Base-by-base conservation (phyloP, 2,329 filamentous ascomycete genomes). In the Botryotinia calthae region DNA sequence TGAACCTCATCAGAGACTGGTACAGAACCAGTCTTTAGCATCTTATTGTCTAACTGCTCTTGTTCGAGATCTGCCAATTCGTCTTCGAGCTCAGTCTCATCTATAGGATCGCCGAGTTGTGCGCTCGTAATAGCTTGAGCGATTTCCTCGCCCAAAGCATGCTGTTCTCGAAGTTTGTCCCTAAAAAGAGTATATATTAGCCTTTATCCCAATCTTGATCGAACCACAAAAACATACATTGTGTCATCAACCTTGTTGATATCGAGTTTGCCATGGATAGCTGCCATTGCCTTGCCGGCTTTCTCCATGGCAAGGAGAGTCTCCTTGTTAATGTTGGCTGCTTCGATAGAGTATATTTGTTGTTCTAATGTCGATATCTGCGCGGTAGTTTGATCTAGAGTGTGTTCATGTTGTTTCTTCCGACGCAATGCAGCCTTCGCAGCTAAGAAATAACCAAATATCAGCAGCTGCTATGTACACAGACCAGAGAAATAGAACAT, bases 321-420 rank as follows among this genome's bases (percentile, higher is more conserved):
- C 86, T 98, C 95, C 84, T 95, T 91, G 87, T 99, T 99, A 86
- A 99, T 98, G 82, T 98, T 99, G 75, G 96, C 96, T 65, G 95
- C 94, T 84, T 99, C 96, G 85, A 99, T 98, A 74, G 93, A 91
- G 82, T 96, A 96, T 81, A 98, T 97, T 82, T 99, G 94, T 81
- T 95, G 92, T 83, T 99, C 96, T 62, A 99, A 87, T 34, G 96
- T 97, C 79, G 90, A 89, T 80, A 98, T 97, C 84, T 98, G 95
- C 46, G 92, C 89, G 74, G 89, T 88, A 1, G 95, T 98, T 84
- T 98, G 95, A 77, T 97, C 94, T 73, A 98, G 89, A 72, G 93
- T 93, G 82, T 95, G 92, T 83, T 98, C 94, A 80, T 96, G 93
- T 78, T 90, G 87, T 88, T 99, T 98, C 89, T 98, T 98, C 83